Base-by-base conservation (phyloP, 2,329 filamentous ascomycete genomes). In the Ambrosiella beaveri region DNA sequence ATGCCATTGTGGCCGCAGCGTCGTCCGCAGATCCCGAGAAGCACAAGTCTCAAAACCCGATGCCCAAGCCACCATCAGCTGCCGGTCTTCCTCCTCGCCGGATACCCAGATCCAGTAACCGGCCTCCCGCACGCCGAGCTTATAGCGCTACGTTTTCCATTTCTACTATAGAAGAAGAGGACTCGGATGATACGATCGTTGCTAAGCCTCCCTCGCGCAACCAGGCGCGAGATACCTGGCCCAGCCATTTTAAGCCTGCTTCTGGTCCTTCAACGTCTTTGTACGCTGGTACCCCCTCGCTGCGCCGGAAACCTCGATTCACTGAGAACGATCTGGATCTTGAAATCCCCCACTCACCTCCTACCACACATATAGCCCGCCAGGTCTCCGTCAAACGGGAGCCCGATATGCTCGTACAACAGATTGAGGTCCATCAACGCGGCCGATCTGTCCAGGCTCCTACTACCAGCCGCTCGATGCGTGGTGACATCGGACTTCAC, bases 121-220 rank as follows among this genome's bases (percentile, higher is more conserved):
- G 58, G 4, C 45, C 38, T 12, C 38, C 47, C 11, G 27, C 38
- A 17, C 59, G 55, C 44, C 50, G 55, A 4, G 50, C 55, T 13
- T 57, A 50, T 15, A 60, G 55, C 36, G 56, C 35, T 7, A 60
- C 50, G 6, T 38, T 51, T 17, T 57, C 55, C 13, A 60, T 60
- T 35, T 60, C 55, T 9, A 60, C 59, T 13, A 60, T 60, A 39
- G 59, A 60, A 41, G 55, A 60, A 41, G 59, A 60, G 53, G 44
- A 57, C 56, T 60, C 59, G 8, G 59, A 60, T 52, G 59, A 60
- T 57, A 60, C 59, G 13, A 57, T 60, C 51, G 59, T 56, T 12
- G 59, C 57, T 9, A 11, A 17, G 17, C 19, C 38, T 27, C 44
- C 59, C 35, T 55, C 41, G 27, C 58, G 57, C 37, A 54, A 54